phyloP scores from a whole-genome alignment of 805 yeast genomes.

The Monosporozyma servazzii region DNA sequence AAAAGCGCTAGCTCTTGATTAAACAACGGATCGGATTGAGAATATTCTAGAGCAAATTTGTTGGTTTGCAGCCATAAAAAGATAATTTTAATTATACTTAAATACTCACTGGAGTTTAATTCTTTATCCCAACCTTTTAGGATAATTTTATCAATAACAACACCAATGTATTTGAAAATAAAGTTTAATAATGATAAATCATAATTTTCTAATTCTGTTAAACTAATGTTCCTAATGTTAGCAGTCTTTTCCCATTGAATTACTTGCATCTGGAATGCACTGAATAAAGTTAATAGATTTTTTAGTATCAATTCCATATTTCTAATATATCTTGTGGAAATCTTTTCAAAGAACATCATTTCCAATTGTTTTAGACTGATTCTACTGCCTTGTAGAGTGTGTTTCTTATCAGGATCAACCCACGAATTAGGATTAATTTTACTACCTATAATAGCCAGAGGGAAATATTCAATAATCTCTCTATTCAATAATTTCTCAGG shows the following conservation, averaged over 20 bases:
- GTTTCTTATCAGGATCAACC: conserved; percentile 6
- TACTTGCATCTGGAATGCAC: conserved; percentile 22
- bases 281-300: conserved; percentile 17
- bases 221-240: conserved; percentile 3
- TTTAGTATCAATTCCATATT: conserved; percentile 19
- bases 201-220: conserved; percentile 7
- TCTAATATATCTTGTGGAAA: conserved; percentile 19
- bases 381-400: not conserved
- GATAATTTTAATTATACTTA: conserved; percentile 40
- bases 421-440: conserved; percentile 19
- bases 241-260: not conserved
- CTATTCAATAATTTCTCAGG: conserved; percentile 19
- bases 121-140: conserved; percentile 21
- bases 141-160: conserved; percentile 28
- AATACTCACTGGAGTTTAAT: conserved; percentile 13
- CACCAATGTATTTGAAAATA: conserved; percentile 33
- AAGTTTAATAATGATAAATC: conserved; percentile 30
- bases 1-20: conserved; percentile 25
- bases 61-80: conserved; percentile 51
- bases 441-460: conserved; percentile 22
- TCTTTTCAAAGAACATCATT: conserved; percentile 16
- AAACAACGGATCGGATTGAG: conserved; percentile 29
- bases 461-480: conserved; percentile 28
- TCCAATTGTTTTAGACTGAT: conserved; percentile 12
- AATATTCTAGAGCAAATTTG: conserved; percentile 33